phyloP scores from a whole-genome alignment of 148 eudicot genomes.

The Camellia lanceoleosa region DNA sequence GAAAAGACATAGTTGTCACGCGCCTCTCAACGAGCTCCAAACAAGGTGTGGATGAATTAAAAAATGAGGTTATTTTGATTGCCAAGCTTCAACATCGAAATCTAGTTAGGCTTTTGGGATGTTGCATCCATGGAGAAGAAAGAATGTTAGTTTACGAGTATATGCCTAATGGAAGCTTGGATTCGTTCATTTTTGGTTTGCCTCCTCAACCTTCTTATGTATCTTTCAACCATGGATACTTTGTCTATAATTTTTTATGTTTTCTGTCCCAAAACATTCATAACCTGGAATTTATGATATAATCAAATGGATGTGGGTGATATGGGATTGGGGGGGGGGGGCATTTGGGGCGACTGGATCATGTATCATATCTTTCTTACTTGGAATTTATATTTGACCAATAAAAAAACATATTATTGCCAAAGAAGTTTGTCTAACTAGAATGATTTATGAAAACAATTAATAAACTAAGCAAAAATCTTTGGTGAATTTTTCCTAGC shows the following conservation, averaged over 20 bases:
- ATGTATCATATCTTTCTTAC: too few species aligned
- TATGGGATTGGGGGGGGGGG: too few species aligned
- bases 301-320: too few species aligned
- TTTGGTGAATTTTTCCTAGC: background rate
- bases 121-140: conserved; percentile 10
- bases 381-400: background rate
- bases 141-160: conserved; percentile 13
- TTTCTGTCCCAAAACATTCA: too few species aligned
- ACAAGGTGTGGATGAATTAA: conserved; percentile 15
- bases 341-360: too few species aligned
- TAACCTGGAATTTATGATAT: too few species aligned
- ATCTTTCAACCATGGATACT: background rate
- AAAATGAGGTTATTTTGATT: conserved; percentile 18
- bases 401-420: background rate
- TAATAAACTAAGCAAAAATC: background rate
- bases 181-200: conserved; percentile 17
- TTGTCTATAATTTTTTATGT: too few species aligned
- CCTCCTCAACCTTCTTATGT: background rate
- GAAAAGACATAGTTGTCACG: conserved; percentile 14
- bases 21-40: background rate
- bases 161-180: conserved; percentile 13
- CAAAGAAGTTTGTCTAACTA: background rate
- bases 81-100: conserved; percentile 16
- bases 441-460: background rate
- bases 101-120: conserved; percentile 20